Evolutionary conservation across 176 grass and related monocot species (phyloP), one percentile per base, ranked within the genome.

Genomic region (Thalia dealbata): DNA sequence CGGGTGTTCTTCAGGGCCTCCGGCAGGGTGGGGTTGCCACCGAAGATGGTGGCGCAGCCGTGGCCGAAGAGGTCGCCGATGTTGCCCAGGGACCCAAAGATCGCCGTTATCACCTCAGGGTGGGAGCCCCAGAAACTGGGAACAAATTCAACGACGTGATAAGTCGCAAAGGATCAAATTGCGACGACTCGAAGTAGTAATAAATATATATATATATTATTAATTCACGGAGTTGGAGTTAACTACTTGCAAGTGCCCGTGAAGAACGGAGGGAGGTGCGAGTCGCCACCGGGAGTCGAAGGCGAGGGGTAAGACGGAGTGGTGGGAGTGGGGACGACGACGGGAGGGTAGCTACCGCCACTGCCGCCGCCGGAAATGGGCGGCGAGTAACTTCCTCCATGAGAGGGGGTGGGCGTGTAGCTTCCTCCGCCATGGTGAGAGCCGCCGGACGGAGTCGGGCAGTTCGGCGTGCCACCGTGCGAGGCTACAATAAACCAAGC

Each of bases 41-140:
- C 89, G 11, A 86, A 74, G 19, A 88, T 63, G 30, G 73, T 3
- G 43, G 80, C 78, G 50, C 78, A 84, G n/a, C 80, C 80, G 50
- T 67, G 44, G 6, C 89, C 93, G 64, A 96, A 86, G 51, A 80
- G 77, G 23, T 92, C 76, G 61, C 84, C 64, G 18, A 96, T 73
- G 70, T 74, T 82, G 61, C 78, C 81, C 70, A 79, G 73, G 66
- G 81, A 92, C 10, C 93, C 87, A 46, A 90, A 63, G 50, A 81
- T 73, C 12, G 73, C 30, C 27, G 67, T 8, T 43, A 96, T 96
- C 35, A 64, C 61, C 55, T 96, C 86, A 35, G 84, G 80, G 66
- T 96, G 89, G 24, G 35, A 86, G 51, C 84, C 80, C 92, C 89
- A 96, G 60, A 78, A 96, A 90, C 83, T 46, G 69, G 1, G 29